Base-by-base conservation (phyloP, 2,329 filamentous ascomycete species). In the Aspergillus hiratsukae region DNA sequence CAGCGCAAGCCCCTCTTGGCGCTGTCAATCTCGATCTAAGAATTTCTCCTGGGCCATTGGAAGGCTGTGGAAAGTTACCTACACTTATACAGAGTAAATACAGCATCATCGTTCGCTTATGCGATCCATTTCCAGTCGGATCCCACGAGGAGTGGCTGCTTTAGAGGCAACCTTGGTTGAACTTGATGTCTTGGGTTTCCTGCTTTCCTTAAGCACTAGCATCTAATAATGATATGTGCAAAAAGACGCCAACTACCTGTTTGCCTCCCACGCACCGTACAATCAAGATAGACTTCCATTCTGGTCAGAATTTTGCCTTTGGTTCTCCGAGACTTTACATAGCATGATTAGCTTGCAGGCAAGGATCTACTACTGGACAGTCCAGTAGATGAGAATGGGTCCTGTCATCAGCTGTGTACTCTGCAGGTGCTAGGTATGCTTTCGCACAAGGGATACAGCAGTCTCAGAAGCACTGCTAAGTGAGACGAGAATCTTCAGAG, bases 101-200 rank as follows among this genome's bases (percentile, higher is more conserved):
- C 31, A 41, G 29, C 21, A 54, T 46, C 9, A 35, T 51, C 23
- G 43, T 51, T 53, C 48, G 48, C 56, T 61, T 45, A 57, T 61
- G 62, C 53, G 57, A 60, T 52, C 56, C 57, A 61, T 51, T 57
- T 59, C 59, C 52, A 61, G 52, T 54, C 51, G 51, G 19, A 23
- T 56, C 53, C 59, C 58, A 62, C 60, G 58, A 59, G 56, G 58
- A 48, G 58, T 59, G 52, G 57, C 58, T 61, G 53, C 53, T 48
- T 59, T 64, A 62, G 55, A 53, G 55, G 57, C 57, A 59, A 51
- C 48, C 57, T 57, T 46, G 43, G 43, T 46, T 27, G 43, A 46
- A 46, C 21, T 25, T n/a, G 48, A 50, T 54, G 48, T 19, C 27
- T 45, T 45, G 19, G 5, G 23, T 23, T 23, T 23, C 23, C 23